phyloP scores from a whole-genome alignment of 192 early-diverging fungal genomes.

The Funneliformis mosseae region DNA sequence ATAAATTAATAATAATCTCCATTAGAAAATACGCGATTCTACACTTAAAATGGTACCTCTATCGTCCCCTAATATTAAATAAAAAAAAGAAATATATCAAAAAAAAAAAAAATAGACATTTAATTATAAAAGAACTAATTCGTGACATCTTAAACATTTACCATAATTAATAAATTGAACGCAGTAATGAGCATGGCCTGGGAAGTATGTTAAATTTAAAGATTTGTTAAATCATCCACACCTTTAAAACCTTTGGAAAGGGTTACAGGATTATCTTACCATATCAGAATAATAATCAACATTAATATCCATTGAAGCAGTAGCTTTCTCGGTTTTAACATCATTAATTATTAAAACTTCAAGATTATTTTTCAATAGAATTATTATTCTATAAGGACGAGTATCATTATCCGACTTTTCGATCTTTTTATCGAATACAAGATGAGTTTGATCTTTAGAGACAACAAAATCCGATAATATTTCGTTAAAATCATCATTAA shows the following conservation, averaged over 20 bases:
- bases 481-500: not conserved
- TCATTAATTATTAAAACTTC: conserved; percentile 74
- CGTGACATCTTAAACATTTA: conserved; percentile 39
- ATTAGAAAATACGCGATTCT: too few relatives aligned
- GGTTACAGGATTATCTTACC: conserved; percentile 37
- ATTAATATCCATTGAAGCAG: conserved; percentile 79
- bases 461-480: not conserved
- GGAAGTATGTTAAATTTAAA: conserved; percentile 38
- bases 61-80: not conserved
- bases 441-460: conserved; percentile 32
- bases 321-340: conserved; percentile 73
- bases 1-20: too few relatives aligned
- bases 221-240: not conserved
- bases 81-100: not conserved
- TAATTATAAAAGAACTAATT: not conserved
- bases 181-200: conserved; percentile 83
- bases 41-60: not conserved
- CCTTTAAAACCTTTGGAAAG: too few relatives aligned
- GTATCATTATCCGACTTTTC: conserved; percentile 63
- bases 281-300: conserved; percentile 81
- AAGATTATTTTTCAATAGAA: conserved; percentile 65
- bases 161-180: conserved; percentile 79
- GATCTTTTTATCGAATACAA: conserved; percentile 46
- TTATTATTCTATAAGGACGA: conserved; percentile 63
- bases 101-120: not conserved